Percentiles rank a stretch among this genome's conserved stretches.
phyloP scores from a whole-genome alignment of 768 basidiomycete species.

The Naganishia friedmannii region DNA sequence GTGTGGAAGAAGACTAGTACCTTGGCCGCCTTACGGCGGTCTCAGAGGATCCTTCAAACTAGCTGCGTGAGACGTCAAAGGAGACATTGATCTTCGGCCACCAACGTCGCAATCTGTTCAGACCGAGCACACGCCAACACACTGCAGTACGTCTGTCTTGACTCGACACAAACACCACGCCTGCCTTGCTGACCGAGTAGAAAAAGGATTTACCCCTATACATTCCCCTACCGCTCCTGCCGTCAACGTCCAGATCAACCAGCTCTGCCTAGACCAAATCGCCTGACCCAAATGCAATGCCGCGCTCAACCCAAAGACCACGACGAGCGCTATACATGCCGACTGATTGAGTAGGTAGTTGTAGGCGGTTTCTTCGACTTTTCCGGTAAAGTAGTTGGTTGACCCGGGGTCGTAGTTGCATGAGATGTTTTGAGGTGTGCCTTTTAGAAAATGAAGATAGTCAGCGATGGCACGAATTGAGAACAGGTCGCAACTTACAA shows the following conservation, averaged over 20 bases:
- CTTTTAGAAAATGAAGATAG: not conserved
- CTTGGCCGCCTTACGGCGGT: too few relatives aligned
- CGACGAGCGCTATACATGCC: not conserved
- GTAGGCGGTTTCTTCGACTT: constrained; percentile 13
- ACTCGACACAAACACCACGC: too few relatives aligned
- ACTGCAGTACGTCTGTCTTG: too few relatives aligned
- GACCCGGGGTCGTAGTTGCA: constrained; percentile 30
- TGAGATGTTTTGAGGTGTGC: constrained; percentile 19
- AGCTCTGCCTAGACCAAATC: constrained; percentile 26
- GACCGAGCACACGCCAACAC: too few relatives aligned
- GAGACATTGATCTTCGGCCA: too few relatives aligned
- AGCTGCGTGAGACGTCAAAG: too few relatives aligned
- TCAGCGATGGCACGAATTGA: too few relatives aligned
- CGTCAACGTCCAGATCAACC: constrained; percentile 34
- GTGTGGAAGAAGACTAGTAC: too few relatives aligned
- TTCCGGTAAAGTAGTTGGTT: constrained; percentile 19
- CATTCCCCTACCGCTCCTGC: constrained; percentile 25
- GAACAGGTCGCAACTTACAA: too few relatives aligned
- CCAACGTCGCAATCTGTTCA: too few relatives aligned
- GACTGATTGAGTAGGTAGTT: constrained; percentile 10
- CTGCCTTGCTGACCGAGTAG: not conserved
- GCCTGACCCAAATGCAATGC: constrained; percentile 14
- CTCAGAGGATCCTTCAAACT: too few relatives aligned
- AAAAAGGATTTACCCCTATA: constrained; percentile 19
- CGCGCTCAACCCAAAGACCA: not conserved